Conservation (phyloP, 805 yeast genomes). For the Kuraishia cidri region DNA sequence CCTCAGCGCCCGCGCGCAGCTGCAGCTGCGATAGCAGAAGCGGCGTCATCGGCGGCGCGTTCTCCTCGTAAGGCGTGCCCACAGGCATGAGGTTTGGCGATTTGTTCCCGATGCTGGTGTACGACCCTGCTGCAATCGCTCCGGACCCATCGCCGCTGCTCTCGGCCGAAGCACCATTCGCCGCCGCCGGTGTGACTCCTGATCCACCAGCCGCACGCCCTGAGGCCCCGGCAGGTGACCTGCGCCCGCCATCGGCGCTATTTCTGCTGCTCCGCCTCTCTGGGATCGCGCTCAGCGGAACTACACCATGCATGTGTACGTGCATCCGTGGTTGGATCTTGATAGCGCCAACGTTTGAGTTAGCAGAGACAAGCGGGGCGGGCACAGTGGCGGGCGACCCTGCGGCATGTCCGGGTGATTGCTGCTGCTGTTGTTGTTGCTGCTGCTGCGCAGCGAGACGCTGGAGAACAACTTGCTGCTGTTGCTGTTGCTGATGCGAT, state of each 20-base stretch:
- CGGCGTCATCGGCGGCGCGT: conserved; percentile 26
- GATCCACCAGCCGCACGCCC: too few relatives aligned
- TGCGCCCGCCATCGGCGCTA: too few relatives aligned
- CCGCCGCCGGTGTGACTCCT: background rate
- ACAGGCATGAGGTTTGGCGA: conserved; percentile 25
- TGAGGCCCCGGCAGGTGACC: too few relatives aligned
- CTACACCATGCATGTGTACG: too few relatives aligned
- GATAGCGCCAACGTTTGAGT: too few relatives aligned
- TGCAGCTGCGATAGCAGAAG: conserved; percentile 13
- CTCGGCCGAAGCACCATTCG: too few relatives aligned
- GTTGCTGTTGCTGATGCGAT: background rate
- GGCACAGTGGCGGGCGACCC: too few relatives aligned
- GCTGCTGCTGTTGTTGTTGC: background rate
- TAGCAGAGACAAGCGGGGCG: too few relatives aligned
- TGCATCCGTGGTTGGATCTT: too few relatives aligned
- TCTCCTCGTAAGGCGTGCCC: conserved; percentile 12
- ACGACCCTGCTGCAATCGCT: background rate
- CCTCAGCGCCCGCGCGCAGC: background rate
- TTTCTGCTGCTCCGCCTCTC: background rate
- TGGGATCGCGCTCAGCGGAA: background rate
- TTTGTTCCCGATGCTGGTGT: conserved; percentile 12
- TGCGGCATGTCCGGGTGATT: background rate
- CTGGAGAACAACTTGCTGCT: too few relatives aligned
- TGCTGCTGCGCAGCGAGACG: background rate
- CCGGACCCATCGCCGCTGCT: too few relatives aligned